phyloP scores from a whole-genome alignment of 2,329 filamentous ascomycete genomes.

The Trichophyton rubrum region DNA sequence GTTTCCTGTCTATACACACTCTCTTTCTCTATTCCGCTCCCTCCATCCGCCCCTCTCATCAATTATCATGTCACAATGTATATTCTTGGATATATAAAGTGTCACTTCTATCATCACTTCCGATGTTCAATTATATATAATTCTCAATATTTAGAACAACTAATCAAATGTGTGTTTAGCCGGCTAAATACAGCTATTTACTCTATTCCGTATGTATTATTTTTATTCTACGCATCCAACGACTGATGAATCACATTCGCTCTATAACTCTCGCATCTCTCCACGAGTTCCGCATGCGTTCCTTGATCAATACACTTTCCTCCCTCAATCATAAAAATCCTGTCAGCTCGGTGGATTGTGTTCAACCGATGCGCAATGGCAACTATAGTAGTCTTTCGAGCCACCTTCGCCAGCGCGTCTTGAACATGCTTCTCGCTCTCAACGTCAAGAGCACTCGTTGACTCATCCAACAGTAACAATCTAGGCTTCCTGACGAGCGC shows the following conservation, averaged over 20 bases:
- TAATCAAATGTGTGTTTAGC: not conserved
- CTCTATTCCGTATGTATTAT: no score
- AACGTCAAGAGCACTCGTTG: constrained; percentile 47
- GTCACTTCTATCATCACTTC: not conserved
- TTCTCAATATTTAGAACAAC: not conserved
- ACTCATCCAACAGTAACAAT: constrained; percentile 49
- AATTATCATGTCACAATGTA: not conserved
- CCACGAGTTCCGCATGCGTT: constrained; percentile 37
- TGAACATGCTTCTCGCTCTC: constrained; percentile 40
- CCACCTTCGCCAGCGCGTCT: constrained; percentile 26
- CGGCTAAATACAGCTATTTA: not conserved
- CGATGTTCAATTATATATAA: not conserved
- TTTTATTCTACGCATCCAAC: constrained; percentile 21
- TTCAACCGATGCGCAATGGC: constrained; percentile 32
- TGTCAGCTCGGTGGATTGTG: constrained; percentile 51
- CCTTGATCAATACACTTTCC: constrained; percentile 39
- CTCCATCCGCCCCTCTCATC: not conserved
- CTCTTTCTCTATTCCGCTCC: not conserved
- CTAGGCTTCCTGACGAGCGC: constrained; percentile 44
- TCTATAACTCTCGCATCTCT: constrained; percentile 39
- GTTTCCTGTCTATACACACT: not conserved
- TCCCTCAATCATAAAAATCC: constrained; percentile 55
- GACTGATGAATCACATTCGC: constrained; percentile 40
- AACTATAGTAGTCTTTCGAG: constrained; percentile 27
- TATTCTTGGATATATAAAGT: not conserved